Evolutionary conservation across 305 asterid genomes (phyloP), one percentile per base, ranked within the genome.

Genomic region (Fraxinus albicans): DNA sequence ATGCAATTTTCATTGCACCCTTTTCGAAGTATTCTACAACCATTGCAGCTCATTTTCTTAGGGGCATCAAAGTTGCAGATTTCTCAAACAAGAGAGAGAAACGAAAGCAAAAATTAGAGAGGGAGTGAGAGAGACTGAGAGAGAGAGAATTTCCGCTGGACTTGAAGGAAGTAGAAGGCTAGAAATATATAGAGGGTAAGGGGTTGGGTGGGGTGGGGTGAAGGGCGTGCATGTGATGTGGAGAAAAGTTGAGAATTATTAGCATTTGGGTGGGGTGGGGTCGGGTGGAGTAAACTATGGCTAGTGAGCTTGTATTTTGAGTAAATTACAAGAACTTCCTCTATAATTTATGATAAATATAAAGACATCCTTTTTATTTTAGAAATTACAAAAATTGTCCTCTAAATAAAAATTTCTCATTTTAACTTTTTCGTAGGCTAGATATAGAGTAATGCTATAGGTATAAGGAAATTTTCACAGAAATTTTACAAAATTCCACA

Each of bases 1-100:
- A 91, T 88, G 89, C 94, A 91, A 47, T 81, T 86, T 23, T 91
- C 92, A 42, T 82, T 89, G 90, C 94, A 91, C 0, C 94, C 94
- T 69, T 91, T 91, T 38, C 94, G 86, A 29, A 91, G 89, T 77
- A 91, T 87, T 81, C 94, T 82, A 40, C 94, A 91, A 1, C 94
- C 94, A 35, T 89, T 91, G 84, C 94, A 91, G 53, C 94, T 91
- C 94, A 91, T 91, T 8, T 31, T 73, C 23, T 33, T 23, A 70
- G 58, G 79, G 76, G 21, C 27, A 38, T 82, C 50, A 75, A 78
- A 27, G 6, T 9, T 44, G 27, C 27, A 9, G 4, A 31, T 34
- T 19, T 35, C 6, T 40, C 38, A 29, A 35, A 8, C 31, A n/a
- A 8, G 8, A 42, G 69, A 55, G 65, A 31, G 8, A 25, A 36